Evolutionary conservation across 179 eudicot genomes (phyloP), one percentile per base, ranked within the genome.

Genomic region (Beta macrorhiza): DNA sequence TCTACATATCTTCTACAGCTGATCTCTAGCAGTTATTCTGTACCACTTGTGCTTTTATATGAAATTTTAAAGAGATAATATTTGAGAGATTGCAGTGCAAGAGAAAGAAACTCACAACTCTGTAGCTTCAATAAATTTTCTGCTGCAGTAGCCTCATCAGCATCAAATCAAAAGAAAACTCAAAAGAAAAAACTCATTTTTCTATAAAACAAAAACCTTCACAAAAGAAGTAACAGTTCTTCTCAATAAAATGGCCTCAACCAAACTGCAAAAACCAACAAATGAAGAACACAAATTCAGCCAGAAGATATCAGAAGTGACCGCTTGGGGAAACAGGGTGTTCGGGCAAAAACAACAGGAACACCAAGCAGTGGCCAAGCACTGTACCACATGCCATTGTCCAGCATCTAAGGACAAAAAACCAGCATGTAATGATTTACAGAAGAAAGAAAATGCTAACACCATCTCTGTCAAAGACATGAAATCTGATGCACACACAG

Each of bases 231-330:
- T 4, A 17, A 17, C 56, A 70, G 59, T 49, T 49, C 1, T 63
- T 71, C 75, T 67, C 19, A 45, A 32, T 42, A 44, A 8, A 58
- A 77, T 85, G 84, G 87, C 85, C 61, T 72, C 85, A 14, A 56
- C 73, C 67, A 67, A 86, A 71, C 45, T 37, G 61, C 83, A 81
- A 58, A 86, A 84, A 64, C 84, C 86, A 22, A 29, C 69, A 53
- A 79, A 67, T 57, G 82, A 82, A 44, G 87, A 85, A 58, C 83
- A 85, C 73, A 86, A 55, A 65, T 79, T 87, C 56, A 67, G 75
- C 59, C 77, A 83, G 71, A 87, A 83, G 81, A 81, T 87, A 82
- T 79, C 88, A 55, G 89, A 85, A 67, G 82, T 89, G 83, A 78
- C 81, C 0, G 83, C 80, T 65, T 84, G 85, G 67, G 83, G 84